phyloP scores from a whole-genome alignment of 768 basidiomycete genomes.

The Boletus edulis region DNA sequence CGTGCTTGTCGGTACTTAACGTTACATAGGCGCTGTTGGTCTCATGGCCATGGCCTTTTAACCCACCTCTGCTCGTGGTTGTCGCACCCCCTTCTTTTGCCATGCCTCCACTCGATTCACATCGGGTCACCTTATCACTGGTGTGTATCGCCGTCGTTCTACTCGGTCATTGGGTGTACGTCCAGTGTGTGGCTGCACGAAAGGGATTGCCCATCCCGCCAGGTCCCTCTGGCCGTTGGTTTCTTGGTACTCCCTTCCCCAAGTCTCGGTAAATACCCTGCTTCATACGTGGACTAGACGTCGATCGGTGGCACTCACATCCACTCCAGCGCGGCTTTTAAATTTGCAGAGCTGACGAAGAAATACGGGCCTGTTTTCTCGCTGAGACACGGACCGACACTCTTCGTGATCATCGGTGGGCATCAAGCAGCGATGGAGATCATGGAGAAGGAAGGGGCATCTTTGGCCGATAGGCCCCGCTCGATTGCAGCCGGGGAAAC shows the following conservation, averaged over 20 bases:
- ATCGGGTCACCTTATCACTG: neutral
- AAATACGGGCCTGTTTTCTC: neutral
- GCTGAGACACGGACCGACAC: neutral
- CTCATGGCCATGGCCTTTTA: too few relatives aligned
- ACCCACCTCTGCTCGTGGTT: too few relatives aligned
- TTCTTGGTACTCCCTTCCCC: slow-evolving; percentile 5
- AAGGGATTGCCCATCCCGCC: neutral
- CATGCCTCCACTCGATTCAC: neutral
- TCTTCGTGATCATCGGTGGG: neutral
- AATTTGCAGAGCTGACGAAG: neutral
- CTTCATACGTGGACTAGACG: too few relatives aligned
- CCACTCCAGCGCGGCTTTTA: neutral
- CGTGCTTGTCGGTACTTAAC: too few relatives aligned
- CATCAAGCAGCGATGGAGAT: slow-evolving; percentile 36
- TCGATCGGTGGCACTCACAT: too few relatives aligned
- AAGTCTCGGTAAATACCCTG: slow-evolving; percentile 1
- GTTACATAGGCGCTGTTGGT: too few relatives aligned
- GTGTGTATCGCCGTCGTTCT: neutral
- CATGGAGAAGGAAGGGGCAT: slow-evolving; percentile 38
- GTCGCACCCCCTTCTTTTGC: too few relatives aligned
- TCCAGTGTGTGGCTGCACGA: neutral
- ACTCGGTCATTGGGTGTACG: neutral
- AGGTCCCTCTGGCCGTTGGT: slow-evolving; percentile 9
- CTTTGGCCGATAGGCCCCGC: slow-evolving; percentile 36
- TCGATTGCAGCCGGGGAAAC: slow-evolving; percentile 34